Conservation (phyloP, 345 rosid species). For the Brassica nigra region DNA sequence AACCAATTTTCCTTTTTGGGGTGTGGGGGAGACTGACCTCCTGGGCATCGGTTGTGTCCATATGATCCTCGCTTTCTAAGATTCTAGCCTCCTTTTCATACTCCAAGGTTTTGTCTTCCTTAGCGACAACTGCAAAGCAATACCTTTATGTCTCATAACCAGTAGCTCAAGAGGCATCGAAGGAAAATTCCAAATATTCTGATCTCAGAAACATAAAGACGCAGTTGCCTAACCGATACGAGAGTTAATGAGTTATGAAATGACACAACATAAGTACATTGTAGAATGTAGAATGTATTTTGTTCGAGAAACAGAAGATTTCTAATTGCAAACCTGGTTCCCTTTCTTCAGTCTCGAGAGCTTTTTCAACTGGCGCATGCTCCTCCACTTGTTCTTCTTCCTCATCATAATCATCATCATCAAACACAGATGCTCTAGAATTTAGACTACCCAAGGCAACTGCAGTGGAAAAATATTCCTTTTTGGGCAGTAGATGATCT, state of each 20-base stretch:
- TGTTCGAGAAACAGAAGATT: conserved; percentile 10
- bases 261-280: conserved; percentile 26
- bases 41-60: conserved; percentile 52
- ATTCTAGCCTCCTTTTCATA: conserved; percentile 44
- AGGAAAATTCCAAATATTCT: neutral
- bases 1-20: conserved; percentile 29
- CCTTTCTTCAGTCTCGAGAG: conserved; percentile 43
- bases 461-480: conserved; percentile 60
- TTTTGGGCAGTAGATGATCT: conserved; percentile 74
- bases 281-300: neutral
- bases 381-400: conserved; percentile 72
- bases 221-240: neutral
- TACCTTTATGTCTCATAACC: conserved; percentile 40
- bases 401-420: conserved; percentile 94
- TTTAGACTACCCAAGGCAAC: conserved; percentile 52
- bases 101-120: conserved; percentile 47
- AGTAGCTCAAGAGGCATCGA: conserved; percentile 31
- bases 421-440: conserved; percentile 60
- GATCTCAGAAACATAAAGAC: neutral
- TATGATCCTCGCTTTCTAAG: conserved; percentile 49
- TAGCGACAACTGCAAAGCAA: conserved; percentile 40
- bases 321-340: conserved; percentile 50
- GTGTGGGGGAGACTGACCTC: conserved; percentile 43
- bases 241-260: conserved; percentile 5
- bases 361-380: conserved; percentile 47